Conservation (phyloP, 2,329 filamentous ascomycete genomes). For the Hawksworthiomyces lignivorus region DNA sequence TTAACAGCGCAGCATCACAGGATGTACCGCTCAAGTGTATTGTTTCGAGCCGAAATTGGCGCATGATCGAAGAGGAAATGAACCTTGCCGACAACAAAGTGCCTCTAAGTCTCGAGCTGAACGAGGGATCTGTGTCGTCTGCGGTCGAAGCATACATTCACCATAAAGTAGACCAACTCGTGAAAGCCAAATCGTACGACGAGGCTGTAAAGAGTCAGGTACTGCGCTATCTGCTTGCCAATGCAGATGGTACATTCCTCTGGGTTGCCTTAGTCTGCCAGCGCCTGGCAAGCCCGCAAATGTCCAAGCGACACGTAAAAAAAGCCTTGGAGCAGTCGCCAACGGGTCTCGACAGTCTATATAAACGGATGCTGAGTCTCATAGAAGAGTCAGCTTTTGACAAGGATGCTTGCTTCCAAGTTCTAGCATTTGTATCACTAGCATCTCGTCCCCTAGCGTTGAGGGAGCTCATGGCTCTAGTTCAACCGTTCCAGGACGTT, state of each 20-base stretch:
- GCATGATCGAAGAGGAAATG: conserved; percentile 27
- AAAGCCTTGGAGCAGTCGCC: conserved; percentile 24
- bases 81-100: conserved; percentile 13
- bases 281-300: conserved; percentile 11
- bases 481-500: conserved; percentile 8
- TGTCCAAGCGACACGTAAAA: conserved; percentile 15
- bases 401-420: no score
- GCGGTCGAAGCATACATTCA: conserved; percentile 32
- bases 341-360: conserved; percentile 23
- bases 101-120: conserved; percentile 30
- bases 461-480: conserved; percentile 23
- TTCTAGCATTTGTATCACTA: no score
- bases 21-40: conserved; percentile 30
- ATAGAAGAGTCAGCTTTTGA: no score
- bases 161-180: conserved; percentile 24
- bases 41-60: conserved; percentile 34
- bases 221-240: conserved; percentile 17
- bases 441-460: conserved; percentile 31
- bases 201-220: conserved; percentile 13
- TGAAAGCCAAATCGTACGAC: conserved; percentile 20
- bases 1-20: no score
- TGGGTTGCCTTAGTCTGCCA: conserved; percentile 36
- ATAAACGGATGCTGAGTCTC: no score
- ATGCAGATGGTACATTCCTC: conserved; percentile 34
- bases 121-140: conserved; percentile 16